These are phyloP conservation scores for Aquanectria penicillioides DNA, from an alignment of 2,329 filamentous ascomycete species.

Conservation along the genomic window DNA sequence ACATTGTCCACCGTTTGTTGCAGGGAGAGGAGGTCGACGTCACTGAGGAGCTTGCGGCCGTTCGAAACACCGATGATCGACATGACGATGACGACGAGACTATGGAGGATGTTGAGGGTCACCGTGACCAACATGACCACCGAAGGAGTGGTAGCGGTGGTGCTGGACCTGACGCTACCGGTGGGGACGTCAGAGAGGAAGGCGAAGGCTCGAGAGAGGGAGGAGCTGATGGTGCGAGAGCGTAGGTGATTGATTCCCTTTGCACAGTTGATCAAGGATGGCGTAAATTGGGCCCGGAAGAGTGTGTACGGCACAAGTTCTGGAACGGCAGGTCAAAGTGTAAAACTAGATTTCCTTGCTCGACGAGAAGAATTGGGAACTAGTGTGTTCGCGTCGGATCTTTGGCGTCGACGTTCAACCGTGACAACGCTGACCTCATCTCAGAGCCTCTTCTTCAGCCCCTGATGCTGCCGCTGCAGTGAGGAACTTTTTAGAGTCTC, in stretches of 20 bases:
- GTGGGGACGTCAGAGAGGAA: conserved; percentile 91
- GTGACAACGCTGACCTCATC: conserved; percentile 56
- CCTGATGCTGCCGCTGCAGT: conserved; percentile 81
- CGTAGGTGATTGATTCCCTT: conserved; percentile 78
- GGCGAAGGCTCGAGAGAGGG: conserved; percentile 89
- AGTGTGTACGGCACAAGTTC: conserved; percentile 30
- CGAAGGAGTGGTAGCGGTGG: conserved; percentile 76
- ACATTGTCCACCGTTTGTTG: conserved; percentile 84
- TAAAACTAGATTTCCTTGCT: conserved; percentile 46
- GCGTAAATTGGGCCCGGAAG: conserved; percentile 36
- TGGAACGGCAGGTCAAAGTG: conserved; percentile 42
- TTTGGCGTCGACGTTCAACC: conserved; percentile 30
- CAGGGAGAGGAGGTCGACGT: conserved; percentile 92
- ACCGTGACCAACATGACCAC: conserved; percentile 67
- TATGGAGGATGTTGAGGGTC: conserved; percentile 72
- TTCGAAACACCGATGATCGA: conserved; percentile 62
- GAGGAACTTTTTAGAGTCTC: conserved; percentile 87
- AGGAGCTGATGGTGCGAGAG: conserved; percentile 96
- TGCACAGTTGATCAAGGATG: conserved; percentile 41
- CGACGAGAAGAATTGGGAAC: conserved; percentile 43
- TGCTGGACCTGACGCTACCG: conserved; percentile 86
- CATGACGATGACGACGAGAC: conserved; percentile 63
- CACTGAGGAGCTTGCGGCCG: conserved; percentile 73
- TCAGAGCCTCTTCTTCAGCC: conserved; percentile 68
- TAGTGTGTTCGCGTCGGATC: conserved; percentile 38